A percentile compares a stretch with the other conserved stretches of the same genome.
These are phyloP conservation scores for Scedosporium aurantiacum DNA, from an alignment of 2,329 filamentous ascomycete species.

Conservation along the genomic window DNA sequence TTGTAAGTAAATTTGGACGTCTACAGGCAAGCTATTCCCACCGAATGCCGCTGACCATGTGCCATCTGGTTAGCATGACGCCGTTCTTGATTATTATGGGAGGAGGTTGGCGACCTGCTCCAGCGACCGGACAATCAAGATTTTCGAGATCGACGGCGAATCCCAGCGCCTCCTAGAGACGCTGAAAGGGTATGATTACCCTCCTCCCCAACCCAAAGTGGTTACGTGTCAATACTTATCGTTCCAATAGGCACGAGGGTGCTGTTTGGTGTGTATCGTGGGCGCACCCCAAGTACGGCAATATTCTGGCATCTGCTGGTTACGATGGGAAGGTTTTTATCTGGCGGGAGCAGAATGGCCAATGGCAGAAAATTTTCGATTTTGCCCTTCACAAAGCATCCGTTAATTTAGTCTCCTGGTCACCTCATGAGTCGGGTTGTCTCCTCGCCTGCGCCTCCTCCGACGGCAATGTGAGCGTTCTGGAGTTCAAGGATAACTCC, in stretches of 20 bases:
- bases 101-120: slow-evolving; percentile 93
- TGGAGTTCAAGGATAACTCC: slow-evolving; percentile 94
- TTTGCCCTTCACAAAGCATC: slow-evolving; percentile 89
- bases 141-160: slow-evolving; percentile 95
- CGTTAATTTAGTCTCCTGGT: slow-evolving; percentile 95
- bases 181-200: slow-evolving; percentile 65
- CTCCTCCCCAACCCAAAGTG: neutral
- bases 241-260: slow-evolving; percentile 66
- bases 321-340: slow-evolving; percentile 98
- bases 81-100: slow-evolving; percentile 96
- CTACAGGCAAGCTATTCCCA: neutral
- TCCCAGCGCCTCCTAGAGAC: slow-evolving; percentile 84
- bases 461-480: slow-evolving; percentile 83
- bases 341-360: slow-evolving; percentile 77
- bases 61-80: slow-evolving; percentile 61
- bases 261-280: slow-evolving; percentile 97
- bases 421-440: slow-evolving; percentile 92
- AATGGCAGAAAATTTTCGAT: slow-evolving; percentile 83
- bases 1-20: slow-evolving; percentile 54
- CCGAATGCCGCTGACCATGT: neutral
- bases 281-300: slow-evolving; percentile 98
- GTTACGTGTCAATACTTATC: no score
- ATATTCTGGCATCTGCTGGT: slow-evolving; percentile 86
- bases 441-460: slow-evolving; percentile 89
- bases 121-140: slow-evolving; percentile 97